Evolutionary conservation across 2,329 filamentous ascomycete genomes (phyloP).

Genomic region (Lithohypha guttulata): DNA sequence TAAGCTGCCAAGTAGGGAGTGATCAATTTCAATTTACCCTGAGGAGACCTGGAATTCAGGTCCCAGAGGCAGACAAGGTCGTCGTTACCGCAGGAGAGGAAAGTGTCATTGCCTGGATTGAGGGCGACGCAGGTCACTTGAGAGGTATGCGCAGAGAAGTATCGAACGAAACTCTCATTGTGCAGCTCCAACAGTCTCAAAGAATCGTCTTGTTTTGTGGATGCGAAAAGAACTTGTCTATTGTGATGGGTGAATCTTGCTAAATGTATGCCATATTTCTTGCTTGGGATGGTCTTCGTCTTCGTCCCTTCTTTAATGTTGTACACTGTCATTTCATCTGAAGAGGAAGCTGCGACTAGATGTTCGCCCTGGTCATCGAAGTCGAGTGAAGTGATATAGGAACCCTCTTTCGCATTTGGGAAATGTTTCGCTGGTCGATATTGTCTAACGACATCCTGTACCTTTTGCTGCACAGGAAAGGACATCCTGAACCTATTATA

Average conservation of each 20-base stretch:
- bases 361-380: conserved; percentile 94
- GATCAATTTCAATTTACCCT: conserved; percentile 69
- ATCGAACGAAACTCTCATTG: conserved; percentile 92
- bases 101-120: conserved; percentile 78
- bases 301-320: conserved; percentile 83
- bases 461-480: conserved; percentile 41
- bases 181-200: conserved; percentile 74
- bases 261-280: conserved; percentile 92
- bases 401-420: conserved; percentile 31
- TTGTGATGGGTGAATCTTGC: conserved; percentile 89
- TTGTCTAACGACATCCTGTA: conserved; percentile 65
- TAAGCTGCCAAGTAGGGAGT: conserved; percentile 76
- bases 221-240: conserved; percentile 87
- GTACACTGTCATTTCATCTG: conserved; percentile 92
- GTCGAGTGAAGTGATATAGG: conserved; percentile 77
- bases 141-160: conserved; percentile 83
- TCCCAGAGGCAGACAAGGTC: conserved; percentile 91
- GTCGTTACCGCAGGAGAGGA: conserved; percentile 83
- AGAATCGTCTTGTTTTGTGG: conserved; percentile 87
- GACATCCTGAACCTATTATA: conserved; percentile 14
- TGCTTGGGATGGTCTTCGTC: conserved; percentile 80
- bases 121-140: conserved; percentile 74
- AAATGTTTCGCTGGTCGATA: conserved; percentile 66
- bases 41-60: conserved; percentile 64
- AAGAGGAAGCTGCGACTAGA: conserved; percentile 79